Evolutionary conservation across 257 asterid genomes (phyloP).

Genomic region (Nicotiana tomentosiformis): DNA sequence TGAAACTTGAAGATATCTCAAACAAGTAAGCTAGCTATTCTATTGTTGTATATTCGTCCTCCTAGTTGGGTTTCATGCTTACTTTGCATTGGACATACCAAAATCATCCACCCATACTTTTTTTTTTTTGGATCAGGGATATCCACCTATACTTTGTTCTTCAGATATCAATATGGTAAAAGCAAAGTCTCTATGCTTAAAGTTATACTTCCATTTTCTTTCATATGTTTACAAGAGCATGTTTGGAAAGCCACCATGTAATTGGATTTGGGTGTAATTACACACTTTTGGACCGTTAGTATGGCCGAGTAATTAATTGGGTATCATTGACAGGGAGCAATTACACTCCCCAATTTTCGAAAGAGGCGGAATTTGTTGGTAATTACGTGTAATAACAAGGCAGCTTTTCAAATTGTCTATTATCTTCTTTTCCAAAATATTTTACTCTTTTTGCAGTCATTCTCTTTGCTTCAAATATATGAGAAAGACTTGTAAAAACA

Average conservation of each 20-base stretch:
- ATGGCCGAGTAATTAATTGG: background rate
- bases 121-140: background rate
- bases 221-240: background rate
- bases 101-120: background rate
- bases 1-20: slow-evolving; percentile 53
- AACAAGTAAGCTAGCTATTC: slow-evolving; percentile 46
- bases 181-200: background rate
- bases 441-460: background rate
- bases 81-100: background rate
- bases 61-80: background rate
- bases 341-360: background rate
- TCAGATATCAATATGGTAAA: background rate
- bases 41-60: background rate
- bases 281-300: background rate
- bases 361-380: background rate
- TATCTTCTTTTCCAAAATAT: background rate
- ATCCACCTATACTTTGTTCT: background rate
- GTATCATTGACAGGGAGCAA: background rate
- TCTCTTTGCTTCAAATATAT: background rate
- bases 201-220: background rate
- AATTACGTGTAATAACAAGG: background rate
- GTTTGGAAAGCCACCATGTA: background rate
- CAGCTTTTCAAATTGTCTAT: background rate
- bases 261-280: background rate
- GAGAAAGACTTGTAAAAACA: background rate